phyloP scores from a whole-genome alignment of 2,329 filamentous ascomycete species.

The Endothia cerciana region DNA sequence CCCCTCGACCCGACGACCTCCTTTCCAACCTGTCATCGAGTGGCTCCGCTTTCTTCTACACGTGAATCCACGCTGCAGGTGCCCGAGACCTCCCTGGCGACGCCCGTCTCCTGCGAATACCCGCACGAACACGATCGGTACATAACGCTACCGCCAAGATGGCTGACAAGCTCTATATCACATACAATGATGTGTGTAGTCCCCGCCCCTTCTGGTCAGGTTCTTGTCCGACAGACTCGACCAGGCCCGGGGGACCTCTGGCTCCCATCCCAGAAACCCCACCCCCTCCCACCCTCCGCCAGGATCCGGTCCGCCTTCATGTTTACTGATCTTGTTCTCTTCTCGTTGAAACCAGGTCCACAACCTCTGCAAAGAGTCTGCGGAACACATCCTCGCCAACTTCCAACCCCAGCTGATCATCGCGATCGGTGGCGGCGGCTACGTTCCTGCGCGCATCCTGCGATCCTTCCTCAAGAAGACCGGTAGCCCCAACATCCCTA shows the following conservation, averaged over 20 bases:
- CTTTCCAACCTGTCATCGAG: background rate
- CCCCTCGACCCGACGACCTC: background rate
- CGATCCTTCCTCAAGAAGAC: slow-evolving; percentile 95
- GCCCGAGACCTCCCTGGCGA: slow-evolving; percentile 22
- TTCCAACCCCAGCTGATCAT: slow-evolving; percentile 97
- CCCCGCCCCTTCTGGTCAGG: background rate
- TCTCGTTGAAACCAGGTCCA: slow-evolving; percentile 74
- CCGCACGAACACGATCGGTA: background rate
- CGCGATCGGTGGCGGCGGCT: slow-evolving; percentile 95
- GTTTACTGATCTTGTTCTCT: slow-evolving; percentile 22
- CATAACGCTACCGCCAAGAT: slow-evolving; percentile 54
- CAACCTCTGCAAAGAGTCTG: slow-evolving; percentile 91
- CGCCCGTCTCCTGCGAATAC: slow-evolving; percentile 22
- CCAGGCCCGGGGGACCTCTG: background rate
- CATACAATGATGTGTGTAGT: slow-evolving; percentile 81
- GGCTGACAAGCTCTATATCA: slow-evolving; percentile 86
- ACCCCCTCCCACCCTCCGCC: background rate
- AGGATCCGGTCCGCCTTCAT: background rate
- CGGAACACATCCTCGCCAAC: slow-evolving; percentile 76
- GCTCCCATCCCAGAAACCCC: background rate
- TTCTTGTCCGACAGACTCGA: background rate
- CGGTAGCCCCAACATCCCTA: slow-evolving; percentile 90
- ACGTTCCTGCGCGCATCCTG: slow-evolving; percentile 94
- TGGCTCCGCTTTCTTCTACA: background rate
- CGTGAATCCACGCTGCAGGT: slow-evolving; percentile 19